A percentile compares a stretch with the other conserved stretches of the same genome.
These are phyloP conservation scores for Monosporascus sp. DNA, from an alignment of 2,329 filamentous ascomycete genomes.

Conservation along the genomic window DNA sequence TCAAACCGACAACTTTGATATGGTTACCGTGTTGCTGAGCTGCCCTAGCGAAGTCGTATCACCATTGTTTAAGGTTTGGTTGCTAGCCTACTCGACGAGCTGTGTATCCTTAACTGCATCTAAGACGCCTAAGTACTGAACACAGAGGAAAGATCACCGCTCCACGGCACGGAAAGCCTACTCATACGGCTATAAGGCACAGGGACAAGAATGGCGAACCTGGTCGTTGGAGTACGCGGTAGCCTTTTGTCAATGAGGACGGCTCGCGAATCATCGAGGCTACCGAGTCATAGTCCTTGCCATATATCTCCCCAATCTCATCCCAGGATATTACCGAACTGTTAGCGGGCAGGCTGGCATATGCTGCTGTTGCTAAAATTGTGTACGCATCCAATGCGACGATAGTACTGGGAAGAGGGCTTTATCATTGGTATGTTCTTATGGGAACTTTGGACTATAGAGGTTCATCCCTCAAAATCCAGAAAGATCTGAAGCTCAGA, in stretches of 20 bases:
- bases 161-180: conserved; percentile 2
- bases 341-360: conserved; percentile 5
- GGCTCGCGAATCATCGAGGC: conserved; percentile 1
- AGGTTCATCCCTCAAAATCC: no score
- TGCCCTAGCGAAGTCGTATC: conserved; percentile 5
- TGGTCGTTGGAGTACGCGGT: conserved; percentile 5
- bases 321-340: conserved; percentile 7
- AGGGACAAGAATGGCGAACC: background rate
- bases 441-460: no score
- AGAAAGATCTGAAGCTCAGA: no score
- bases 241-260: conserved; percentile 1
- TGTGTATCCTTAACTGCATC: conserved; percentile 1
- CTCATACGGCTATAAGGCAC: no score
- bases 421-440: no score
- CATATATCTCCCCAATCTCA: conserved; percentile 6
- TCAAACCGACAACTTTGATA: conserved; percentile 8
- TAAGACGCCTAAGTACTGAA: conserved; percentile 7
- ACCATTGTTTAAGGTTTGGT: conserved; percentile 7
- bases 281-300: conserved; percentile 2
- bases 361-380: conserved; percentile 5
- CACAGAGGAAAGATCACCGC: conserved; percentile 6
- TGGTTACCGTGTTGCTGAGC: conserved; percentile 1
- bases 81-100: conserved; percentile 2
- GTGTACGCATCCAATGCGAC: conserved; percentile 6
- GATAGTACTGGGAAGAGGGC: background rate